A percentile compares a stretch with the other conserved stretches of the same genome.
Conservation (phyloP, 1,139 yeast species). For the Nematodospora anomalae region DNA sequence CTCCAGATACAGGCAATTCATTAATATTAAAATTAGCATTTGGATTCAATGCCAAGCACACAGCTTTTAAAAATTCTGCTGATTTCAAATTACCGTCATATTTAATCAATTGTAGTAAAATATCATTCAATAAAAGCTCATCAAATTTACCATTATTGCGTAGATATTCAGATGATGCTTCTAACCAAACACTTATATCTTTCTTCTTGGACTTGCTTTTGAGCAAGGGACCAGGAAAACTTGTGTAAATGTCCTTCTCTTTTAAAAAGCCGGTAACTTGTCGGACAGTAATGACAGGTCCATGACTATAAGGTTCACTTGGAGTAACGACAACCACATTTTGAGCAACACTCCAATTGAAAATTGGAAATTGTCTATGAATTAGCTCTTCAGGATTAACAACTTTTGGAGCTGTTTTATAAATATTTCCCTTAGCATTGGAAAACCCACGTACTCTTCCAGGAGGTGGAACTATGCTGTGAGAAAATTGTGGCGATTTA, state of each 20-base stretch:
- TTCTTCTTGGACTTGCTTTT: conserved; percentile 58
- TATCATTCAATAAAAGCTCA: conserved; percentile 32
- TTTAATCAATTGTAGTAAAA: conserved; percentile 27
- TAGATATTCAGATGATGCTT: conserved; percentile 19
- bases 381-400: conserved; percentile 36
- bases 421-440: conserved; percentile 28
- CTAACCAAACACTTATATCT: conserved; percentile 65
- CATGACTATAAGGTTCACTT: conserved; percentile 14
- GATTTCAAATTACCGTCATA: conserved; percentile 33
- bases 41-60: conserved; percentile 37
- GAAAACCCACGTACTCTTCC: conserved; percentile 31
- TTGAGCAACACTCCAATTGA: conserved; percentile 61
- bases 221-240: conserved; percentile 66
- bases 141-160: conserved; percentile 16
- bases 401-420: conserved; percentile 27
- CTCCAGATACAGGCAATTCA: conserved; percentile 16
- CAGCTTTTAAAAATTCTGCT: conserved; percentile 25
- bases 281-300: conserved; percentile 19
- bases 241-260: conserved; percentile 20
- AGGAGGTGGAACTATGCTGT: conserved; percentile 12
- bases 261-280: conserved; percentile 20
- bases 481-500: conserved; percentile 5
- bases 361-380: conserved; percentile 74
- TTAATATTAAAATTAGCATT: conserved; percentile 26
- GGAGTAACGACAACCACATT: conserved; percentile 35